Percentiles rank a stretch among this genome's conserved stretches.
Conservation (phyloP, 1,284 basidiomycete species). For the Megacollybia platyphylla region DNA sequence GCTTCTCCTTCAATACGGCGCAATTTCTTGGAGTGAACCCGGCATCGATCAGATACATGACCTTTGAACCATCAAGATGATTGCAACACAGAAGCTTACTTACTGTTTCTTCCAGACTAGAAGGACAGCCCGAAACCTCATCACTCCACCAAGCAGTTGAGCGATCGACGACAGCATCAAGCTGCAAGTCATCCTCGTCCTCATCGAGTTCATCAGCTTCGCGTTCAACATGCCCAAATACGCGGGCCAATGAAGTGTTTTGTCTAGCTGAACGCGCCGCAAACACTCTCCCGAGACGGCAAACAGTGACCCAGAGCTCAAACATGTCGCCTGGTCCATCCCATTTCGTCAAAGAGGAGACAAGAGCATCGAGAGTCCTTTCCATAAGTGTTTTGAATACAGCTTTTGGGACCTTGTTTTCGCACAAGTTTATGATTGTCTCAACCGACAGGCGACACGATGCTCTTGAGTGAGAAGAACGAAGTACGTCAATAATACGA, state of each 20-base stretch:
- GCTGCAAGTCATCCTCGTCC: constrained; percentile 20
- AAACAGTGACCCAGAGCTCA: constrained; percentile 25
- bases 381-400: constrained; percentile 25
- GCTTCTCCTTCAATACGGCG: constrained; percentile 28
- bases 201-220: constrained; percentile 22
- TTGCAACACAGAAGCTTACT: neutral
- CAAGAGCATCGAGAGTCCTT: constrained; percentile 20
- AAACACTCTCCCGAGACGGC: constrained; percentile 28
- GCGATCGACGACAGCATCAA: constrained; percentile 21
- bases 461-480: constrained; percentile 25
- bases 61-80: constrained; percentile 4
- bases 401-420: constrained; percentile 30
- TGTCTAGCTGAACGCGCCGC: constrained; percentile 27
- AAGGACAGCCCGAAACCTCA: constrained; percentile 35
- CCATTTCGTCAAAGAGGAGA: constrained; percentile 31
- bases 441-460: constrained; percentile 31
- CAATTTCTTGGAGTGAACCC: constrained; percentile 30
- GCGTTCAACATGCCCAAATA: constrained; percentile 24
- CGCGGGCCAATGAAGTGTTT: constrained; percentile 27
- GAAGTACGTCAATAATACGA: constrained; percentile 33
- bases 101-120: constrained; percentile 32
- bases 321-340: constrained; percentile 26
- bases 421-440: constrained; percentile 35
- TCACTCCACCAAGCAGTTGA: constrained; percentile 41
- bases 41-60: constrained; percentile 29